Evolutionary conservation across 768 basidiomycete genomes (phyloP).

Genomic region (Gymnopilus dilepis): DNA sequence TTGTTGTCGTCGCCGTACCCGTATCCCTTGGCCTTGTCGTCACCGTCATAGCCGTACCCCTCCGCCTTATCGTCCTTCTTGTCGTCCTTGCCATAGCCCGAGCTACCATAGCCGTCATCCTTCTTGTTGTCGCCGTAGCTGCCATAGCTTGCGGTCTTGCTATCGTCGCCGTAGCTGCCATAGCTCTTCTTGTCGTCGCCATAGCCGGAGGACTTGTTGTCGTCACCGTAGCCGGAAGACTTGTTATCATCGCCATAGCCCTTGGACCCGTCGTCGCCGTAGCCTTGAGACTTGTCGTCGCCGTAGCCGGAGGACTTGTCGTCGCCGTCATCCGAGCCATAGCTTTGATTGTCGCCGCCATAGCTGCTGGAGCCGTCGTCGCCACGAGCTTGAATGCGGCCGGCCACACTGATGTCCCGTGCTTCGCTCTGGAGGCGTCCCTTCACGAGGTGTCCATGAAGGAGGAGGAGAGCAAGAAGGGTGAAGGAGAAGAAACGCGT

Average conservation of each 20-base stretch:
- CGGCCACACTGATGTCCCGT: background rate
- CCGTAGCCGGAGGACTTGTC: slow-evolving; percentile 1
- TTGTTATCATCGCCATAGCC: slow-evolving; percentile 8
- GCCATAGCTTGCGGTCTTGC: background rate
- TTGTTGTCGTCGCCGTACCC: slow-evolving; percentile 1
- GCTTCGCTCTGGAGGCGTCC: background rate
- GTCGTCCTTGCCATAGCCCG: slow-evolving; percentile 1
- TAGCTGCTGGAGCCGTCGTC: slow-evolving; percentile 6
- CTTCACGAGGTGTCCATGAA: slow-evolving; percentile 9
- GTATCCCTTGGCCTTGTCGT: slow-evolving; percentile 2
- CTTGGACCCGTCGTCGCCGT: background rate
- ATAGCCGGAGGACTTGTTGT: background rate
- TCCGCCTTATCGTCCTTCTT: background rate
- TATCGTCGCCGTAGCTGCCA: background rate
- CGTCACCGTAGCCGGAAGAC: background rate
- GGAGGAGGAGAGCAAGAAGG: slow-evolving; percentile 21
- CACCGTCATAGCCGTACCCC: background rate
- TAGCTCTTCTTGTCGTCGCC: background rate
- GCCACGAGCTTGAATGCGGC: background rate
- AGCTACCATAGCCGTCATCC: slow-evolving; percentile 3
- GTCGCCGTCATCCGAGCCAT: slow-evolving; percentile 3
- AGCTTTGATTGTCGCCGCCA: slow-evolving; percentile 11
- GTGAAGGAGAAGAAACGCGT: slow-evolving; percentile 21
- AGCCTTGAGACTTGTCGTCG: background rate
- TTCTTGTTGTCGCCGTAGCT: background rate